Conservation (phyloP, 2,329 filamentous ascomycete species). For the Neoscytalidium dimidiatum region DNA sequence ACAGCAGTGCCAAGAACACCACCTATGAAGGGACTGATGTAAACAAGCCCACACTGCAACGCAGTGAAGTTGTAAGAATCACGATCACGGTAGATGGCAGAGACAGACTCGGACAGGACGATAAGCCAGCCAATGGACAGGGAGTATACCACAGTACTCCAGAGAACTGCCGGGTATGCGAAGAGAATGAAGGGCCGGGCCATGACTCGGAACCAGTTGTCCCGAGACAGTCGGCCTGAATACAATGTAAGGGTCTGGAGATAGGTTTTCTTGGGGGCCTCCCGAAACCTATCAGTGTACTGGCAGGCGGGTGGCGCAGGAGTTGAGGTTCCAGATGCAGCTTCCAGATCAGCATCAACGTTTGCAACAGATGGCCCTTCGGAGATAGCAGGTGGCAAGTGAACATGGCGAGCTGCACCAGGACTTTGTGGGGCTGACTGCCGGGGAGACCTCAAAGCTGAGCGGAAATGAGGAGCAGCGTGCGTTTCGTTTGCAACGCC, state of each 20-base stretch:
- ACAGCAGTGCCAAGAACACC: constrained; percentile 89
- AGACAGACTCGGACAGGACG: constrained; percentile 85
- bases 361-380: constrained; percentile 4
- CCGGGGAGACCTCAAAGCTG: constrained; percentile 7
- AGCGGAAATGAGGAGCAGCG: not conserved
- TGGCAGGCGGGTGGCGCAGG: not conserved
- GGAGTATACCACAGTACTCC: constrained; percentile 82
- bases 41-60: constrained; percentile 80
- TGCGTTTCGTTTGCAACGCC: not conserved
- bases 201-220: constrained; percentile 78
- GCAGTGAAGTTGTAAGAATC: constrained; percentile 78
- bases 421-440: not conserved
- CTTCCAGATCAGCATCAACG: constrained; percentile 1
- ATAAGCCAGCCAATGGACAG: constrained; percentile 95
- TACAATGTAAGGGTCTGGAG: constrained; percentile 72
- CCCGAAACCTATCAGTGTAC: constrained; percentile 73
- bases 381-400: constrained; percentile 5
- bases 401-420: not conserved
- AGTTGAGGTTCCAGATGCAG: not conserved
- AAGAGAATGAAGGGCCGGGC: constrained; percentile 82
- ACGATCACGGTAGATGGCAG: constrained; percentile 72
- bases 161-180: constrained; percentile 84
- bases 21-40: constrained; percentile 86
- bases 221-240: constrained; percentile 75
- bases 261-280: constrained; percentile 70